phyloP scores from a whole-genome alignment of 164 flowering plant species.

The Berberis vulgaris region DNA sequence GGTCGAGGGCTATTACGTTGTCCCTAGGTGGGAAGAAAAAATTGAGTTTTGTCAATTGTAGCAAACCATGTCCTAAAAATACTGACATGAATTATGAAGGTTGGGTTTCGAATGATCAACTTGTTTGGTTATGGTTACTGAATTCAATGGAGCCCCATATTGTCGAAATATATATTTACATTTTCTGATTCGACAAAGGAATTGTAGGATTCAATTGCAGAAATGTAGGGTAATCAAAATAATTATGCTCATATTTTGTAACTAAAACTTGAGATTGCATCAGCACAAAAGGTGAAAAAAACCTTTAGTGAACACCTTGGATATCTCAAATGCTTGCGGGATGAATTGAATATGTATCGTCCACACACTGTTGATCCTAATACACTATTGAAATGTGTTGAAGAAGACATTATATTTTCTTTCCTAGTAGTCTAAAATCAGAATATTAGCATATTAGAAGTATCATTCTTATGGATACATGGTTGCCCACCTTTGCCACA shows the following conservation, averaged over 20 bases:
- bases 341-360: slow-evolving; percentile 6
- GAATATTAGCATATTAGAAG: slow-evolving; percentile 8
- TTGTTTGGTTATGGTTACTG: slow-evolving; percentile 1
- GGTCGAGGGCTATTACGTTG: neutral
- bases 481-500: neutral
- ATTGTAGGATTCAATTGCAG: neutral
- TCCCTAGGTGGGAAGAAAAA: slow-evolving; percentile 7
- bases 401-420: slow-evolving; percentile 8
- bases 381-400: slow-evolving; percentile 2
- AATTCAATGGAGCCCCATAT: slow-evolving; percentile 3
- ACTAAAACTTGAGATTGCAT: slow-evolving; percentile 7
- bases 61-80: neutral
- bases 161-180: neutral
- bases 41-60: neutral
- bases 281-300: slow-evolving; percentile 3
- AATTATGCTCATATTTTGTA: slow-evolving; percentile 5
- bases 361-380: slow-evolving; percentile 4
- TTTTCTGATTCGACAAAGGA: neutral
- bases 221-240: slow-evolving; percentile 8
- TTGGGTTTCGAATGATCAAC: neutral
- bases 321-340: slow-evolving; percentile 9
- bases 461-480: slow-evolving; percentile 6
- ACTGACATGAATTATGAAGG: neutral
- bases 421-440: neutral
- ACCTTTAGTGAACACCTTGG: slow-evolving; percentile 9